phyloP scores from a whole-genome alignment of 2,329 filamentous ascomycete genomes.

The Furcasterigmium sp. region DNA sequence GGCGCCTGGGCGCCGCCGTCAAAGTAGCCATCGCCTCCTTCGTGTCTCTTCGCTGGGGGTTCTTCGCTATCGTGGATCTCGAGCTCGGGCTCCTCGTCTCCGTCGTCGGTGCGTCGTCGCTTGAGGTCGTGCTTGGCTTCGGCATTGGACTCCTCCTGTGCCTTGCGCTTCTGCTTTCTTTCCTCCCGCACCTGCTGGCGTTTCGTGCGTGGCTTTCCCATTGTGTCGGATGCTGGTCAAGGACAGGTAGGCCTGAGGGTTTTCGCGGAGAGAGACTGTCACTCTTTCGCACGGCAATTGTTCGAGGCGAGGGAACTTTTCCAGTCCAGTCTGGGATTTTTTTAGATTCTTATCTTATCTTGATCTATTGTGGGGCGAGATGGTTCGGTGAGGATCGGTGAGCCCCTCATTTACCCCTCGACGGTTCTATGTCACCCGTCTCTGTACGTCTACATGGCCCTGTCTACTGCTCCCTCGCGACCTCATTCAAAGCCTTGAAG shows the following conservation, averaged over 20 bases:
- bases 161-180: constrained; percentile 32
- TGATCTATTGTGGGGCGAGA: background rate
- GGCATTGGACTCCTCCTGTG: constrained; percentile 12
- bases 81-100: constrained; percentile 12
- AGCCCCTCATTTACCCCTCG: too few species aligned
- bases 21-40: constrained; percentile 21
- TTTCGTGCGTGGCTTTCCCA: constrained; percentile 40
- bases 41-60: constrained; percentile 12
- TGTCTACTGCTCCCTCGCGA: constrained; percentile 24
- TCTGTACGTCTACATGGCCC: background rate
- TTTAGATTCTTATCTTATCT: constrained; percentile 17
- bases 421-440: background rate
- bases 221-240: constrained; percentile 15
- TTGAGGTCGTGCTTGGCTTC: constrained; percentile 15
- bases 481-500: constrained; percentile 46
- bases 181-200: constrained; percentile 31
- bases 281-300: too few species aligned
- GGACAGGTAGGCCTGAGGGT: too few species aligned
- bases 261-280: background rate
- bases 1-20: constrained; percentile 13
- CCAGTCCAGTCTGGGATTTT: constrained; percentile 6
- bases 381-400: background rate
- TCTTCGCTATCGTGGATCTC: constrained; percentile 15
- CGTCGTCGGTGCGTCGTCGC: constrained; percentile 15
- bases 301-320: constrained; percentile 4